These are phyloP conservation scores for Colletotrichum coccodes DNA, from an alignment of 2,329 filamentous ascomycete species.

Conservation along the genomic window DNA sequence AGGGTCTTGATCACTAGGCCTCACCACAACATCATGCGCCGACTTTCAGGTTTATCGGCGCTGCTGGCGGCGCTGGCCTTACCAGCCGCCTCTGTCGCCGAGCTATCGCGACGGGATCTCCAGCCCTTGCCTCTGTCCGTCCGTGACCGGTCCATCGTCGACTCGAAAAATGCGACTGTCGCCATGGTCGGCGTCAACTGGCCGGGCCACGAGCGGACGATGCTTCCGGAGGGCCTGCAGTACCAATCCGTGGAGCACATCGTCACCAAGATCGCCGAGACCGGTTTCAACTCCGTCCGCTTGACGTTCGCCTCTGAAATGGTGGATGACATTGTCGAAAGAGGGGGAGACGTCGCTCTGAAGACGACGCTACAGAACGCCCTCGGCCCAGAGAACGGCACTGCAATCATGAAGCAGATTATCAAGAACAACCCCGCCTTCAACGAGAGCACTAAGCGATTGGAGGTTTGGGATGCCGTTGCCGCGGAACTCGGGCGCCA, in stretches of 20 bases:
- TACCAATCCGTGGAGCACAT: slow-evolving; percentile 61
- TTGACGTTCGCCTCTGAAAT: slow-evolving; percentile 67
- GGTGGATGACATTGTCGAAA: slow-evolving; percentile 59
- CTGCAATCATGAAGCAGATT: slow-evolving; percentile 54
- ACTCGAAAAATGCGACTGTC: slow-evolving; percentile 57
- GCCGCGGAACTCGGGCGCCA: slow-evolving; percentile 60
- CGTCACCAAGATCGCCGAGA: slow-evolving; percentile 58
- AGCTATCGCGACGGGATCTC: neutral
- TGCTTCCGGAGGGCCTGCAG: slow-evolving; percentile 66
- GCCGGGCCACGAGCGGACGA: slow-evolving; percentile 63
- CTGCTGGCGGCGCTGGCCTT: slow-evolving; percentile 27
- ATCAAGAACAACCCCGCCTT: slow-evolving; percentile 61
- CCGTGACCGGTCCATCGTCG: slow-evolving; percentile 50
- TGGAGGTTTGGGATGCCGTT: slow-evolving; percentile 63
- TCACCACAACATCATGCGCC: neutral
- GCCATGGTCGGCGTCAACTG: slow-evolving; percentile 62
- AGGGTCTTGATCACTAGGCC: neutral
- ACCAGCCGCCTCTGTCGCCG: neutral
- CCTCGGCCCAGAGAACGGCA: slow-evolving; percentile 58
- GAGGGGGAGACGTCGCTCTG: slow-evolving; percentile 49
- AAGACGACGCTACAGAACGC: slow-evolving; percentile 47
- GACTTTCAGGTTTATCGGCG: neutral
- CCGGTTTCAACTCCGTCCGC: slow-evolving; percentile 65
- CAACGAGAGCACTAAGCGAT: slow-evolving; percentile 55
- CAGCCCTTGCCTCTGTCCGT: slow-evolving; percentile 13